Evolutionary conservation across 176 grass and related monocot genomes (phyloP).

Genomic region (Chloris gayana): DNA sequence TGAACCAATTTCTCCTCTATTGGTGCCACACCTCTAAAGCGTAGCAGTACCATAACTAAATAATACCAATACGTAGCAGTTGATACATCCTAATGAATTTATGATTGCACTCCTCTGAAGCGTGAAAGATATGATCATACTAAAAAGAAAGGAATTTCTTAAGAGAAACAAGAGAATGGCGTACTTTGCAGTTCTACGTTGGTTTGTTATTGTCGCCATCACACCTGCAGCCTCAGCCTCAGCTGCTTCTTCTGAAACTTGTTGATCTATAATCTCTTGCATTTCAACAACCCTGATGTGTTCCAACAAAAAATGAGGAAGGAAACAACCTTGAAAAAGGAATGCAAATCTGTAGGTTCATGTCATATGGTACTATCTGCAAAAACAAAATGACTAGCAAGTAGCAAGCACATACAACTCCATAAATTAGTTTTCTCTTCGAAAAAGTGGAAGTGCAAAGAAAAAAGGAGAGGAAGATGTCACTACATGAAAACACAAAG

Average conservation of each 20-base stretch:
- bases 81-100: conserved; percentile 24
- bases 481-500: background rate
- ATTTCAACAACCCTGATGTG: conserved; percentile 90
- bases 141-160: background rate
- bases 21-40: no score
- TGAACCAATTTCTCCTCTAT: no score
- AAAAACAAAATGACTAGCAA: conserved; percentile 29
- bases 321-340: conserved; percentile 55
- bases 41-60: no score
- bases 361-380: conserved; percentile 12
- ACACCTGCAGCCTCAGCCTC: conserved; percentile 91
- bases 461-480: background rate
- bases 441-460: conserved; percentile 4
- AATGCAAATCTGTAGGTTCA: conserved; percentile 42
- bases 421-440: conserved; percentile 1
- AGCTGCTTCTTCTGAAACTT: conserved; percentile 97
- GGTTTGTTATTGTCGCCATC: conserved; percentile 88
- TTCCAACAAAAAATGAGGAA: background rate
- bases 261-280: conserved; percentile 99
- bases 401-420: background rate
- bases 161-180: conserved; percentile 16
- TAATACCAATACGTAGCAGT: no score
- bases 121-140: conserved; percentile 35
- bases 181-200: conserved; percentile 91
- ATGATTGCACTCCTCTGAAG: conserved; percentile 22